These are phyloP conservation scores for Pyrenula massariospora DNA, from an alignment of 495 filamentous ascomycete genomes.

Conservation along the genomic window DNA sequence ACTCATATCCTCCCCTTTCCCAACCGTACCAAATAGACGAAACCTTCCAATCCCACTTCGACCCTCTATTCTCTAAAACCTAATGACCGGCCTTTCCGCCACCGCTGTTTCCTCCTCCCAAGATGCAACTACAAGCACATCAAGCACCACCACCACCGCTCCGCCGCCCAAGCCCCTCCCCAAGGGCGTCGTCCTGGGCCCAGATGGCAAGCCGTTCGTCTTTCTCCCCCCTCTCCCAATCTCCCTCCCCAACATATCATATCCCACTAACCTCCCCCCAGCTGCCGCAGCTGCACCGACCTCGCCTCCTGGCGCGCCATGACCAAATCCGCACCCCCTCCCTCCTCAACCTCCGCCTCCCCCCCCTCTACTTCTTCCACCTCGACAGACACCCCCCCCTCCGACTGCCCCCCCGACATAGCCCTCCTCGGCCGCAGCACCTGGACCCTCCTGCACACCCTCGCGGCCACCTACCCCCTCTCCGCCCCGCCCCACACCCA, in stretches of 20 bases:
- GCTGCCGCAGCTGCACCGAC: slow-evolving; percentile 82
- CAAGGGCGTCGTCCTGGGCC: slow-evolving; percentile 76
- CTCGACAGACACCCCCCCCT: slow-evolving; percentile 10
- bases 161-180: slow-evolving; percentile 35
- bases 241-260: slow-evolving; percentile 1
- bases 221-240: slow-evolving; percentile 1
- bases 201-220: slow-evolving; percentile 91
- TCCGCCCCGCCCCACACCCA: slow-evolving; percentile 55
- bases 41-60: no score
- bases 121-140: not conserved
- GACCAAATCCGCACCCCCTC: slow-evolving; percentile 36
- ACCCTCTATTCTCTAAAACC: no score
- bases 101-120: no score
- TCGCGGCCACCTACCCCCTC: slow-evolving; percentile 76
- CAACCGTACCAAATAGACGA: no score
- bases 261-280: slow-evolving; percentile 21
- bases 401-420: slow-evolving; percentile 48
- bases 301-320: slow-evolving; percentile 57
- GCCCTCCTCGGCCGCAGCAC: slow-evolving; percentile 71
- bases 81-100: not conserved
- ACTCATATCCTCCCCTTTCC: no score
- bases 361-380: slow-evolving; percentile 4
- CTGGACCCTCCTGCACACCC: slow-evolving; percentile 88
- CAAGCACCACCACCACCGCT: not conserved
- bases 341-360: slow-evolving; percentile 5